phyloP scores from a whole-genome alignment of 2,329 filamentous ascomycete genomes.

The Blastomyces percursus region DNA sequence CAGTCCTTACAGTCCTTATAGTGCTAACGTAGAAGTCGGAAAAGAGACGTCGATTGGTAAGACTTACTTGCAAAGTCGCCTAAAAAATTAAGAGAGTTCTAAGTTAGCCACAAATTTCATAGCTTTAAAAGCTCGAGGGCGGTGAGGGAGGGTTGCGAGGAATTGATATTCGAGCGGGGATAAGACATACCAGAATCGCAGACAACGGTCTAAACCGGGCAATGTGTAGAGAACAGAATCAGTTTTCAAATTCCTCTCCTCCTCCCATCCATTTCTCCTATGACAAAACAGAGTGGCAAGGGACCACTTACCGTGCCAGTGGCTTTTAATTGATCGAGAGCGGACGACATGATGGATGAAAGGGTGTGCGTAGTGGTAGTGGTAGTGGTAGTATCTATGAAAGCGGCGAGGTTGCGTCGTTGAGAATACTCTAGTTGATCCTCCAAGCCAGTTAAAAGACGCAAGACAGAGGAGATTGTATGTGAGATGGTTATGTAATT shows the following conservation, averaged over 20 bases:
- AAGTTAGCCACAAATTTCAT: conserved; percentile 23
- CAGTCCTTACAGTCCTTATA: neutral
- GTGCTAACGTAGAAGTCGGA: neutral
- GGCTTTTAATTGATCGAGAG: conserved; percentile 95
- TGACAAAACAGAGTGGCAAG: conserved; percentile 5
- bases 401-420: neutral
- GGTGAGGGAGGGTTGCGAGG: no score
- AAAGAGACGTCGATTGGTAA: neutral
- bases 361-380: conserved; percentile 3
- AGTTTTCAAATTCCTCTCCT: conserved; percentile 4
- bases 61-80: conserved; percentile 68
- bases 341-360: conserved; percentile 56
- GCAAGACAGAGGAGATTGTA: neutral
- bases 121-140: conserved; percentile 12
- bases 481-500: neutral
- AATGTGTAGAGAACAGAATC: conserved; percentile 11
- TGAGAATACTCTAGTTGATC: neutral
- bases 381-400: neutral
- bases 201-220: conserved; percentile 63
- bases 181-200: conserved; percentile 75
- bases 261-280: neutral
- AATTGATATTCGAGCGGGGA: conserved; percentile 11
- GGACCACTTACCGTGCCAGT: conserved; percentile 75
- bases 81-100: conserved; percentile 24
- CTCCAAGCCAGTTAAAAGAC: conserved; percentile 3